Base-by-base conservation (phyloP, 2,329 filamentous ascomycete genomes). In the Chaetoscypha palmicola region DNA sequence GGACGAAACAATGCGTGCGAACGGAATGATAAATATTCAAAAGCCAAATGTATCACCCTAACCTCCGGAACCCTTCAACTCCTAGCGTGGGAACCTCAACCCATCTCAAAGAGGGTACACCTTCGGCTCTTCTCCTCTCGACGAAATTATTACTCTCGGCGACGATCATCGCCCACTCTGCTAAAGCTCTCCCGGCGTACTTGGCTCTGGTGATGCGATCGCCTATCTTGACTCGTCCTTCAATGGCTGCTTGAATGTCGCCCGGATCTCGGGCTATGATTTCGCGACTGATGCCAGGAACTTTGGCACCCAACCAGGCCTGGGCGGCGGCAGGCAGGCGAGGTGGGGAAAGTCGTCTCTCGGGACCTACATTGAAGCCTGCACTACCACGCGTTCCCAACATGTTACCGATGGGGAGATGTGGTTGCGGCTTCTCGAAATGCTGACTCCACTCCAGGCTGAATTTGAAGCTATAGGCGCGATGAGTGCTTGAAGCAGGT, bases 121-220 rank as follows among this genome's bases (percentile, higher is more conserved):
- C 86, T 60, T 92, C 86, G 36, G 79, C 78, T 40, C 80, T 79
- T 43, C 86, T 74, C 35, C 86, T 72, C 46, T 91, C 85, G 23
- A 88, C 78, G 63, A 91, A 92, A 58, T 79, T 86, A 64, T 90
- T 87, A 67, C 81, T 87, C 61, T 92, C 86, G 44, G 77, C 76
- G 12, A 89, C 78, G 16, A 91, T 76, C 14, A 86, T 68, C 16
- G 73, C 71, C 86, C 86, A 92, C 62, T 92, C 86, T 0, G 85
- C 85, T 34, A 92, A 69, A 0, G 86, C 81, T 16, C 84, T 73
- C 1, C 86, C 86, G 2, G 76, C 70, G 61, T 91, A 84, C 38
- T 76, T 76, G 7, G 72, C 67, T 20, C 70, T 71, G 35, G 45
- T 50, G 41, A 41, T 51, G 54, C 30, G 51, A 41, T 33, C 55